Conservation (phyloP, 1,284 basidiomycete genomes). For the Gomphus sp. region DNA sequence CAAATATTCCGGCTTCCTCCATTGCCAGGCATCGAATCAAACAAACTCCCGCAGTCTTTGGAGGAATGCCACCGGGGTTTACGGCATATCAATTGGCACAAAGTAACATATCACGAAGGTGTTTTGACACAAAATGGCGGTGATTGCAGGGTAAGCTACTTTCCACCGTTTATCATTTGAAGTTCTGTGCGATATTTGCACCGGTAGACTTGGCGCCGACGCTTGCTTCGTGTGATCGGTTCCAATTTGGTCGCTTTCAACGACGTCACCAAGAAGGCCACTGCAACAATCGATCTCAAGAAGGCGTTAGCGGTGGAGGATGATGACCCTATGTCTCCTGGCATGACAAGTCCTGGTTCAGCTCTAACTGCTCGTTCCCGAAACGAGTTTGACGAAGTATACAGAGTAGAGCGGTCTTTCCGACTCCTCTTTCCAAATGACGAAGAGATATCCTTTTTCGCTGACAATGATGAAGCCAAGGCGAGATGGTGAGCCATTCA, state of each 20-base stretch:
- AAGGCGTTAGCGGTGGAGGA: constrained; percentile 77
- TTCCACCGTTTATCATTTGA: not conserved
- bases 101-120: constrained; percentile 87
- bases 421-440: constrained; percentile 72
- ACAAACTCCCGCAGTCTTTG: constrained; percentile 81
- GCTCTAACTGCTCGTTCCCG: constrained; percentile 30
- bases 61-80: constrained; percentile 90
- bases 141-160: constrained; percentile 72
- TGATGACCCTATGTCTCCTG: constrained; percentile 46
- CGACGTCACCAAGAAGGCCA: constrained; percentile 88
- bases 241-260: constrained; percentile 86
- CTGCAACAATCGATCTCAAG: constrained; percentile 84
- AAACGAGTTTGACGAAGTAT: constrained; percentile 64
- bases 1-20: constrained; percentile 88
- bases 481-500: constrained; percentile 60
- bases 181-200: not conserved
- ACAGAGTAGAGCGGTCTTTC: constrained; percentile 80
- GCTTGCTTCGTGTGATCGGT: constrained; percentile 82
- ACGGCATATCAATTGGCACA: constrained; percentile 85
- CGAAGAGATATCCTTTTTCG: constrained; percentile 83
- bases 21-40: constrained; percentile 69
- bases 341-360: constrained; percentile 35
- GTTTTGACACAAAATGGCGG: constrained; percentile 90
- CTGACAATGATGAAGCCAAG: constrained; percentile 88
- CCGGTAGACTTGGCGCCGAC: constrained; percentile 75